Evolutionary conservation across 768 basidiomycete genomes (phyloP).

Genomic region (Naganishia kalamii): DNA sequence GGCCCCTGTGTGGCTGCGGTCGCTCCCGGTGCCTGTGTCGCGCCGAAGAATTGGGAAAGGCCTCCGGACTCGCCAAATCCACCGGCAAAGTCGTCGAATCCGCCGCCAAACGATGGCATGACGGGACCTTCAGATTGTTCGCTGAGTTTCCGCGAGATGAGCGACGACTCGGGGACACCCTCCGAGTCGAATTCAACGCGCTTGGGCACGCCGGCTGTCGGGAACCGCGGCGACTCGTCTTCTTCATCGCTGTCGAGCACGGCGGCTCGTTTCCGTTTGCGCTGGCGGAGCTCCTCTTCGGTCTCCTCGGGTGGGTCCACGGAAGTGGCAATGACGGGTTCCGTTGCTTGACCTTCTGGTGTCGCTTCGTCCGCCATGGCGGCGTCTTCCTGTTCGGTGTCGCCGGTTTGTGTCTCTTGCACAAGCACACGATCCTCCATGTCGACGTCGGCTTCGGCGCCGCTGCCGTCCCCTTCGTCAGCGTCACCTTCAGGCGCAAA

Average conservation of each 20-base stretch:
- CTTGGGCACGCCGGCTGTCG: background rate
- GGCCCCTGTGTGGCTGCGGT: background rate
- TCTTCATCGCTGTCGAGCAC: constrained; percentile 11
- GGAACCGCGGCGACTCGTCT: too few species aligned
- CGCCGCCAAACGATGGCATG: background rate
- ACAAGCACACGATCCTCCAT: background rate
- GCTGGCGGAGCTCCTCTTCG: background rate
- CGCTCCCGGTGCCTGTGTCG: constrained; percentile 10
- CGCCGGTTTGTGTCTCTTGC: constrained; percentile 3
- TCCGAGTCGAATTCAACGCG: constrained; percentile 1
- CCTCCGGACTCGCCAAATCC: constrained; percentile 14
- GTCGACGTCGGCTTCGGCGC: background rate
- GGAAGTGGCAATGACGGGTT: background rate
- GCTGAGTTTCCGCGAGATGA: background rate
- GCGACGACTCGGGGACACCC: constrained; percentile 9
- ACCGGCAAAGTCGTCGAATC: constrained; percentile 3
- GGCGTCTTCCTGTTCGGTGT: background rate
- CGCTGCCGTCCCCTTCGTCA: background rate
- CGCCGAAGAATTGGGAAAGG: constrained; percentile 19
- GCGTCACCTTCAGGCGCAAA: constrained; percentile 9
- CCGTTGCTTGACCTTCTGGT: background rate
- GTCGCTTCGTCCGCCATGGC: background rate
- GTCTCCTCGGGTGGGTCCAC: background rate
- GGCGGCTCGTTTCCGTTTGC: constrained; percentile 3
- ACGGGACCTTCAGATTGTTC: background rate